These are phyloP conservation scores for Globisporangium irregulare DNA, from an alignment of 352 stramenopile species.

Conservation along the genomic window DNA sequence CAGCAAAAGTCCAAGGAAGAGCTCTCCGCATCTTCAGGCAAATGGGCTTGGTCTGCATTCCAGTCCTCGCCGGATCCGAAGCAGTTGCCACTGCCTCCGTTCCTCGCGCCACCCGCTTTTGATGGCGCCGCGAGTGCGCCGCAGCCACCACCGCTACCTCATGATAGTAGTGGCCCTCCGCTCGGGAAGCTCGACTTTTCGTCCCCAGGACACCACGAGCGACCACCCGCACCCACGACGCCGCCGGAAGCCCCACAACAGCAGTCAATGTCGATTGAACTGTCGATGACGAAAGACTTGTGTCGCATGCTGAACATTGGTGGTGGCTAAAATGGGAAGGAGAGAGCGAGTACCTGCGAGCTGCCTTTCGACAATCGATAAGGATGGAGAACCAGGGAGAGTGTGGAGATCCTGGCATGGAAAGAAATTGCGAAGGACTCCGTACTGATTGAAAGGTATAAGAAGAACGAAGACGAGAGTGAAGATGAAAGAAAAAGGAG, in stretches of 20 bases:
- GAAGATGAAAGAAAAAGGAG: neutral
- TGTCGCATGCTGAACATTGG: conserved; percentile 81
- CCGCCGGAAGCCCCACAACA: conserved; percentile 15
- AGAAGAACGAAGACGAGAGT: neutral
- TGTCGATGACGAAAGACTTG: conserved; percentile 79
- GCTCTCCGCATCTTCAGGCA: conserved; percentile 43
- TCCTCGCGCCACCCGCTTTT: conserved; percentile 31
- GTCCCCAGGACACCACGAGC: conserved; percentile 7
- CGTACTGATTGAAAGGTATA: no score
- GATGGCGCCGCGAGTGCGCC: conserved; percentile 19
- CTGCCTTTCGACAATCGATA: neutral
- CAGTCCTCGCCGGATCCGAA: conserved; percentile 76
- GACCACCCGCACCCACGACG: conserved; percentile 35
- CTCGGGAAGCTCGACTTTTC: conserved; percentile 12
- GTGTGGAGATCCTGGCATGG: neutral
- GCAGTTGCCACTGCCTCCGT: conserved; percentile 71
- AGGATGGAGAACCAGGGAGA: neutral
- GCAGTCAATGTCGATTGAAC: conserved; percentile 46
- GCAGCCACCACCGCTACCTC: conserved; percentile 21
- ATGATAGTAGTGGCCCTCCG: conserved; percentile 22
- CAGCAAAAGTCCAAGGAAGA: conserved; percentile 49
- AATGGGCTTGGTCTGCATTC: conserved; percentile 85
- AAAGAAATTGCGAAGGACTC: neutral
- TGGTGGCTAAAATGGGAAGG: conserved; percentile 22
- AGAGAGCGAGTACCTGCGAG: neutral